Evolutionary conservation across 2,329 filamentous ascomycete species (phyloP), one percentile per base, ranked within the genome.

Genomic region (Dryadomyces quercus-mongolicae): DNA sequence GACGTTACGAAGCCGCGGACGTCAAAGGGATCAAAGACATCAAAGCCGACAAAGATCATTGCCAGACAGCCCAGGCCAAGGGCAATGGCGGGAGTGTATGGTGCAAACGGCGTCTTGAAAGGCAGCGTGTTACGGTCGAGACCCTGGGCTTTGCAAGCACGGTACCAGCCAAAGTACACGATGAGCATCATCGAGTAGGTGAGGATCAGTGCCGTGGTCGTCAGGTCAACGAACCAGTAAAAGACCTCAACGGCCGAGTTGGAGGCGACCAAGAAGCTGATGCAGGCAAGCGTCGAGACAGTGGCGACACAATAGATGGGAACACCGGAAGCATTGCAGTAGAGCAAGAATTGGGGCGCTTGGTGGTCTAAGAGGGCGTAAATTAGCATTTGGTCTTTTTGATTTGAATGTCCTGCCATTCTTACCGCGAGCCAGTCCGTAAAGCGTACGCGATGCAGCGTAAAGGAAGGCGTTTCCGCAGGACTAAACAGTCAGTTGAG

Each of bases 401-500:
- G 8, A 31, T 31, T 4, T 4, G 25, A 8, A 31, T 31, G 25
- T 31, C 25, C 25, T 4, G 25, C 25, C 25, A 53, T 3, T 36
- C 51, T n/a, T 49, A 54, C 52, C 53, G 2, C 40, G 47, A 20
- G 53, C 66, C 2, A 71, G 60, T 1, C 65, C 67, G 59, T 65
- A 72, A 9, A 70, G 60, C 1, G 67, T 68, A 7, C 72, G 63
- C 1, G 71, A 70, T 0, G 66, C 68, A 21, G 67, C 64, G 59
- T 71, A 73, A 56, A 80, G 73, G 62, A 80, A 81, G 43, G 75
- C 78, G 65, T 82, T 81, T 1, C 78, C 78, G 3, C 78, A 78
- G 49, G 74, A 53, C 43, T 18, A 15, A 34, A 8, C 16, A 21
- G 22, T 16, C 4, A 22, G 13, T 8, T n/a, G n/a, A n/a, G n/a